Base-by-base conservation (phyloP, 495 filamentous ascomycete genomes). In the Penicillium antarcticum region DNA sequence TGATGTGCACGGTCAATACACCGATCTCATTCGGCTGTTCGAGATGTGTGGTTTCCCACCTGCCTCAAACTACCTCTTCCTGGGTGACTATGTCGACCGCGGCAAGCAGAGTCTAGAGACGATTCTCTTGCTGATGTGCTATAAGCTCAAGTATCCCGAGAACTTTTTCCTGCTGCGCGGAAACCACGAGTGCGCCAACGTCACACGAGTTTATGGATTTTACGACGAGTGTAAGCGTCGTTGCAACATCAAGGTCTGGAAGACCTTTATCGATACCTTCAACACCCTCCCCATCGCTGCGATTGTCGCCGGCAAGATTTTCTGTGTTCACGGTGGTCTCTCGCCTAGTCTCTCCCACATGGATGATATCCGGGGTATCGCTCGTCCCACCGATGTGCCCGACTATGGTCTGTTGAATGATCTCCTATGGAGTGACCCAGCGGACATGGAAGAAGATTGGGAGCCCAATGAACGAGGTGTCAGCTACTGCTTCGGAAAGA, bases 31-130 rank as follows among this genome's bases (percentile, higher is more conserved):
- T 57, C 81, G 94, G 31, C 87, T 99, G 80, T 99, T 99, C 56
- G 94, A 99, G 72, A 97, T 97, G 95, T 97, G 94, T 60, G 94
- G 94, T 2, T 99, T 97, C 65, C 94, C 94, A 10, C 94, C 94
- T 6, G 84, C 82, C 38, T 83, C 91, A 6, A 99, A 99, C 74
- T 99, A 88, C 63, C 79, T 99, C 33, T 99, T 99, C 68, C 77
- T 99, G 12, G 94, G 94, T 12, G 94, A 99, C 64, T 99, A 99
- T 68, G 94, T 99, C 52, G 94, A 99, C 65, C 85, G 94, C 43
- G 94, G 94, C 52, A 99, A 99, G 74, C 92, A 97, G 62, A 95
- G 90, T 40, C 75, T 99, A 51, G 94, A 99, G 70, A 99, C 94
- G 0, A 99, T 99, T 52, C 80, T 99, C 6, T 80, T 99, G 32